Evolutionary conservation across 345 rosid genomes (phyloP).

Genomic region (Brassica incana): DNA sequence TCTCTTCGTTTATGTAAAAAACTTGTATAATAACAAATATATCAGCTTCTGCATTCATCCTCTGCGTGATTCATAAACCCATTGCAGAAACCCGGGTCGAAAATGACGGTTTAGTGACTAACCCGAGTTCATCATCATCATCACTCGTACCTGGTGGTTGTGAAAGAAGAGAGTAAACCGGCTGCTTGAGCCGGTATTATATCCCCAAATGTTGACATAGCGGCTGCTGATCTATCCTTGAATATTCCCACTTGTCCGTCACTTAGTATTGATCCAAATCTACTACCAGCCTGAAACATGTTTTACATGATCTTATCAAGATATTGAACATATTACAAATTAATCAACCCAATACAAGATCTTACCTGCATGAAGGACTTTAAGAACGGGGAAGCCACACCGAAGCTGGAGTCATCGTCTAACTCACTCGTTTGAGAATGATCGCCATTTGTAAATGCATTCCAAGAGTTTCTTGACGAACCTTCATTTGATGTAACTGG

Average conservation of each 20-base stretch:
- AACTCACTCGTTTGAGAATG: slow-evolving; percentile 62
- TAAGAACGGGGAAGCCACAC: slow-evolving; percentile 81
- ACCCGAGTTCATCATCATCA: slow-evolving; percentile 34
- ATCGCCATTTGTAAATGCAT: slow-evolving; percentile 67
- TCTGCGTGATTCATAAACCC: slow-evolving; percentile 1
- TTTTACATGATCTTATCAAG: neutral
- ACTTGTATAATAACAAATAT: slow-evolving; percentile 22
- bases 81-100: neutral
- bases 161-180: slow-evolving; percentile 96
- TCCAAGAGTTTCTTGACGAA: slow-evolving; percentile 64
- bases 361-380: slow-evolving; percentile 93
- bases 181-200: slow-evolving; percentile 95
- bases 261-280: slow-evolving; percentile 87
- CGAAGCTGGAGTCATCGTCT: slow-evolving; percentile 64
- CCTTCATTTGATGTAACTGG: slow-evolving; percentile 54
- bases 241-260: slow-evolving; percentile 98
- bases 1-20: slow-evolving; percentile 29
- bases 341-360: neutral
- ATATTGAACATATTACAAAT: neutral
- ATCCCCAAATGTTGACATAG: slow-evolving; percentile 96
- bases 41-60: slow-evolving; percentile 18
- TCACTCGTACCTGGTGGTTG: slow-evolving; percentile 63
- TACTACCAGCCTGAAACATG: slow-evolving; percentile 81
- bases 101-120: slow-evolving; percentile 8
- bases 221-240: slow-evolving; percentile 95